Evolutionary conservation across 306 rosid genomes (phyloP), one percentile per base, ranked within the genome.

Genomic region (Malus sylvestris): DNA sequence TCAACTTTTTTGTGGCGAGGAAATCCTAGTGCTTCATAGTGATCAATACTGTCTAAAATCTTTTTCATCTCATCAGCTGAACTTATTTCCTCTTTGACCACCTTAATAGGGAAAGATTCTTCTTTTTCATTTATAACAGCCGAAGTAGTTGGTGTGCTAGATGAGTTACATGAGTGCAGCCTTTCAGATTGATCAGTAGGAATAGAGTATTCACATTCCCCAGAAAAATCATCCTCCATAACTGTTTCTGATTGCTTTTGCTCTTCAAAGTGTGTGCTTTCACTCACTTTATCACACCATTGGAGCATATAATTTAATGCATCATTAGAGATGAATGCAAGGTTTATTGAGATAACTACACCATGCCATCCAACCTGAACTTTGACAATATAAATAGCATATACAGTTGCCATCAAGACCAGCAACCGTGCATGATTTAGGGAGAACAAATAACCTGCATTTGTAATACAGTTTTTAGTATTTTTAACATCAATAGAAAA

Each of bases 361-460:
- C 99, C 99, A 22, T 63, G 80, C 99, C 99, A 96, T 83, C 99
- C 99, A 63, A 88, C 94, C 70, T 82, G 89, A 79, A 87, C 90
- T 89, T 93, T 87, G 81, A 96, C 98, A 85, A 90, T 86, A 67
- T 96, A 96, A 53, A 90, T 44, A 77, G 96, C 91, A 85, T 93
- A 96, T 68, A 79, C 42, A 16, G 94, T 67, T 71, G 96, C 97
- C 68, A 96, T 64, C 74, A 96, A 86, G 76, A 91, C 96, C 90
- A 88, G 88, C 82, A 93, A 75, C 68, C 99, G 93, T 72, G 99
- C 98, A 86, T 91, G 99, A 81, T 93, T 96, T 58, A 85, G 84
- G 86, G 98, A 92, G 90, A 93, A 93, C 76, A 96, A 85, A 81
- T 89, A 96, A 73, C 99, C 99, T 96, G 86, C 87, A 89, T 64